These are phyloP conservation scores for Zanthoxylum bungeanum DNA, from an alignment of 345 rosid species.

Conservation along the genomic window DNA sequence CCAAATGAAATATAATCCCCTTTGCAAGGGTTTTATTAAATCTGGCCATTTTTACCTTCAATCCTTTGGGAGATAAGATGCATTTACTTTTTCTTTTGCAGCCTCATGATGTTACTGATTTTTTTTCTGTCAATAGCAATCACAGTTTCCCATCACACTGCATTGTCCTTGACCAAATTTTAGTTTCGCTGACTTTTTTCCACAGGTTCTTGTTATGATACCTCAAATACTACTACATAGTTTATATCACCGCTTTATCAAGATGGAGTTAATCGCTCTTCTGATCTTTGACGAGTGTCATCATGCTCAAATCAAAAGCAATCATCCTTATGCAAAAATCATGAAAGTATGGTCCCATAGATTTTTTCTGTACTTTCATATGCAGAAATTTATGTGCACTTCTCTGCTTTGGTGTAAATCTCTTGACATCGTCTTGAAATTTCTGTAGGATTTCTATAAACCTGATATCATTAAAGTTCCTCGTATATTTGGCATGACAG, in stretches of 20 bases:
- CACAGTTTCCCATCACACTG: not conserved
- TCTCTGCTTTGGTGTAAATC: constrained; percentile 11
- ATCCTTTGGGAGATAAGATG: not conserved
- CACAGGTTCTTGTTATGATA: constrained; percentile 94
- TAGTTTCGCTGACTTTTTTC: constrained; percentile 12
- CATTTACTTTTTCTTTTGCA: not conserved
- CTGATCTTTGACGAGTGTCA: constrained; percentile 93
- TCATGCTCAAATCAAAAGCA: constrained; percentile 83
- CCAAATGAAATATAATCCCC: constrained; percentile 2
- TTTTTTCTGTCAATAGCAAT: not conserved
- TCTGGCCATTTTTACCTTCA: not conserved
- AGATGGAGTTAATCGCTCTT: constrained; percentile 84
- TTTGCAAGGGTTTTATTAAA: not conserved
- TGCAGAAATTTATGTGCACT: not conserved
- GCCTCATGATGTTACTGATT: too few relatives aligned
- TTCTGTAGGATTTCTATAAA: constrained; percentile 67
- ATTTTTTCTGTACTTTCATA: constrained; percentile 3
- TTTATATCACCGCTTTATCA: constrained; percentile 86
- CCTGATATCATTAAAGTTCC: constrained; percentile 47
- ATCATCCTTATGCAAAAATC: constrained; percentile 87
- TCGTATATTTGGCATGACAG: constrained; percentile 97
- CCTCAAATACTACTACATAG: constrained; percentile 67
- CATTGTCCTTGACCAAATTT: constrained; percentile 17
- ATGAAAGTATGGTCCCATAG: constrained; percentile 64
- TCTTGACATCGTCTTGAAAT: constrained; percentile 22